Evolutionary conservation across 345 rosid species (phyloP), one percentile per base, ranked within the genome.

Genomic region (Salix arbutifolia): DNA sequence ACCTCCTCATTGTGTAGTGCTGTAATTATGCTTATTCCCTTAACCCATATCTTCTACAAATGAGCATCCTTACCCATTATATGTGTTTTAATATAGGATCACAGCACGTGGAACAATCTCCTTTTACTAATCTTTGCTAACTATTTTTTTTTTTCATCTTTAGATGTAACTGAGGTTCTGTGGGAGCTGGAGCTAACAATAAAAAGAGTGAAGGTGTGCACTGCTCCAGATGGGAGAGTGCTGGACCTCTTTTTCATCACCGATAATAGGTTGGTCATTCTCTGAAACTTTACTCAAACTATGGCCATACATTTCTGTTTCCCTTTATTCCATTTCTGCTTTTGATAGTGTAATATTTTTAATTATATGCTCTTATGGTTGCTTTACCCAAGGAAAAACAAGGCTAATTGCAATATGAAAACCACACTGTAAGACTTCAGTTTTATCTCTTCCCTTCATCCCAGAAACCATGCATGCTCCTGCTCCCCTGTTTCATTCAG

Each of bases 231-330:
- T 80, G 95, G 91, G 62, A 86, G 84, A 78, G 90, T 91, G 33
- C 85, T 89, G 88, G 91, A 89, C 82, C 92, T 91, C 81, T 84
- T 91, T 75, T 91, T 84, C 71, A 62, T 91, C 58, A 89, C 95
- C 2, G 95, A 91, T 86, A 82, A 89, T 66, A 89, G 92, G 94
- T 91, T 78, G 79, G 84, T 76, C 23, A 35, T 77, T 77, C 73
- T 74, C 40, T 76, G 30, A 56, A 56, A 40, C 67, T 37, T 44
- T 42, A 58, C 30, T 6, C 35, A 52, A n/a, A 38, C 69, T 18
- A 1, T 35, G 33, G 10, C 21, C 65, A 26, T 62, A 13, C 31
- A 68, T 23, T 17, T 23, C 69, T 25, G 56, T 30, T 1, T 74
- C 21, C 69, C 16, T n/a, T 19, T 26, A 19, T 31, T 21, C 38